A percentile compares a stretch with the other conserved stretches of the same genome.
phyloP scores from a whole-genome alignment of 2,329 filamentous ascomycete genomes.

The Whalleya microplaca region DNA sequence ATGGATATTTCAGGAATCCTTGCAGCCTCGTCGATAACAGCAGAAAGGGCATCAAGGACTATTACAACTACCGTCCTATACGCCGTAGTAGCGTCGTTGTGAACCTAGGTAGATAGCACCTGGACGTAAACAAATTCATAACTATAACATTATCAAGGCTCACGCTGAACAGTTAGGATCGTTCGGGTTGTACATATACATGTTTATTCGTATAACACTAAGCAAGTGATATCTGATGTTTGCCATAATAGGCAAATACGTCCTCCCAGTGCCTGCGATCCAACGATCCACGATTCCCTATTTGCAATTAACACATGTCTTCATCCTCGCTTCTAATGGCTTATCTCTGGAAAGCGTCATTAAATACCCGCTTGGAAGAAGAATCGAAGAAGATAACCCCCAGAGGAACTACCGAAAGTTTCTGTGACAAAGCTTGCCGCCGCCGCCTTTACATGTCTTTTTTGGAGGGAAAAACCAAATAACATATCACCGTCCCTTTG shows the following conservation, averaged over 20 bases:
- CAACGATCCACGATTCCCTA: not conserved
- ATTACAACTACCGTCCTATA: no score
- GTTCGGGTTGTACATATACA: not conserved
- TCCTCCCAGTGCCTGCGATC: not conserved
- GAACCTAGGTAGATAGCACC: no score
- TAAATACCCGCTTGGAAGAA: not conserved
- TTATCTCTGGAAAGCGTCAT: not conserved
- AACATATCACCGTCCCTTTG: not conserved
- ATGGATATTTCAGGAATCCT: no score
- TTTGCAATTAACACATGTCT: not conserved
- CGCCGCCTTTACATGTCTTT: not conserved
- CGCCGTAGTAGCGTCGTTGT: no score
- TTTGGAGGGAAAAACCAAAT: constrained; percentile 2
- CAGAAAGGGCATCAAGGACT: no score
- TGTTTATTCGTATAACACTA: not conserved
- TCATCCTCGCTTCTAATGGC: not conserved
- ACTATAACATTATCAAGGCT: not conserved
- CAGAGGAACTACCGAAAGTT: not conserved
- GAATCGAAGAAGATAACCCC: not conserved
- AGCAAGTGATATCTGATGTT: not conserved
- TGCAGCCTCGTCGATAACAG: no score
- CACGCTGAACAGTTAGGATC: constrained; percentile 38
- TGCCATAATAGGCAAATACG: not conserved
- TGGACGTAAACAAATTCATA: no score
- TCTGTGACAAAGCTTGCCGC: not conserved